Evolutionary conservation across 176 grass and related monocot species (phyloP), one percentile per base, ranked within the genome.

Genomic region (Oryza glumipatula): DNA sequence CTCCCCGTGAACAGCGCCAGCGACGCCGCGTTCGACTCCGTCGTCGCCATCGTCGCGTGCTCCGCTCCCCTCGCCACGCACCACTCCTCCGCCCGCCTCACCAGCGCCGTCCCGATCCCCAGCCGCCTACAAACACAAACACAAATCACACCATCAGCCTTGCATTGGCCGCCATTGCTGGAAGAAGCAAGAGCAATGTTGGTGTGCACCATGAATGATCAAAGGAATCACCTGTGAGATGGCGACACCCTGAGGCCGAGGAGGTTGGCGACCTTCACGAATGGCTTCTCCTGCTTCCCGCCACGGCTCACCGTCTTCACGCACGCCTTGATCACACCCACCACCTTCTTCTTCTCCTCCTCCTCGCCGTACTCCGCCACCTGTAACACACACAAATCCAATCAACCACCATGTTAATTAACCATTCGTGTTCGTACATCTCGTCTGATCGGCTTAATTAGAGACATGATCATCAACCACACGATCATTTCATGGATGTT

Each of bases 231-330:
- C 92, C 92, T 83, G 80, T 94, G 86, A 33, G 67, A 71, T 4
- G 92, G 93, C 9, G 85, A 92, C 48, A 95, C 90, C 45, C 93
- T 82, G 71, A 95, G 88, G 72, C 93, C 93, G 64, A 95, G 90
- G 58, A 95, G 64, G 24, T 73, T 79, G 39, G 88, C 93, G 1
- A 95, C 85, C 80, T 88, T 92, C 48, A 88, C 82, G 78, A 82
- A 95, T 14, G 51, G 61, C n/a, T 32, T 28, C 77, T 36, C 22
- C 44, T 73, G 71, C 61, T 56, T 8, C 49, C 22, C 12, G 24
- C 87, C 87, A 24, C 82, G 78, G 74, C 79, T 86, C 71, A 92
- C 93, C 72, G 56, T 68, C 71, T 81, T 90, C 11, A 88, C 73
- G 75, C 90, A 92, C 7, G 88, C 93, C 61, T 89, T 88, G 49